These are phyloP conservation scores for Lipomyces sp. DNA, from an alignment of 805 yeast genomes.

Conservation along the genomic window DNA sequence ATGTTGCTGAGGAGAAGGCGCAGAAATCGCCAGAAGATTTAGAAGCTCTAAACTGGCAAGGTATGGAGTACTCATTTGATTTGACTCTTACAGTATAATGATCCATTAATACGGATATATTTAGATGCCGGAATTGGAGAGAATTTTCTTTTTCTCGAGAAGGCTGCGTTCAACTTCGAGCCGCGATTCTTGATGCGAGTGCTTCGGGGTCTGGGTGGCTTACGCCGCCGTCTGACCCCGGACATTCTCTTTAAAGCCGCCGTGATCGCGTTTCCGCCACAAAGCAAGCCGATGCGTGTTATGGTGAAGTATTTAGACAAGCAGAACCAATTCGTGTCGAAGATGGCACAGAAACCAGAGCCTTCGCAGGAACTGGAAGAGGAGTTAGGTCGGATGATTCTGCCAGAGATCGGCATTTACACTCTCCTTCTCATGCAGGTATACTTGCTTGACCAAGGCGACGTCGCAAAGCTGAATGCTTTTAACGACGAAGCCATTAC, in stretches of 20 bases:
- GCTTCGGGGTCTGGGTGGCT: conserved; percentile 72
- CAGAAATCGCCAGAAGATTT: conserved; percentile 19
- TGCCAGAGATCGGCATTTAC: conserved; percentile 79
- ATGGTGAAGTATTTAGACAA: conserved; percentile 15
- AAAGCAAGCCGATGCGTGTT: conserved; percentile 7
- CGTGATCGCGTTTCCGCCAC: conserved; percentile 51
- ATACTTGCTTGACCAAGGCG: conserved; percentile 62
- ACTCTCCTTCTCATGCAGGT: conserved; percentile 76
- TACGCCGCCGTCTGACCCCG: conserved; percentile 62
- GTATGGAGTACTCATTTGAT: too few species aligned
- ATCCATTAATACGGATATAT: background rate
- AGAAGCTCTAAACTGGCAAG: conserved; percentile 19
- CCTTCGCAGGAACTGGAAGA: too few species aligned
- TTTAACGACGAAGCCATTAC: conserved; percentile 54
- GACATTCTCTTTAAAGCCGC: conserved; percentile 56
- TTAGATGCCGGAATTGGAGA: conserved; percentile 32
- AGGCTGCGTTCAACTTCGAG: conserved; percentile 71
- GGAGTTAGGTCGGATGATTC: too few species aligned
- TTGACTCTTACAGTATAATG: too few species aligned
- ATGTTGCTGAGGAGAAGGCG: conserved; percentile 1
- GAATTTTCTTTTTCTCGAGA: conserved; percentile 49
- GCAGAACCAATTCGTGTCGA: conserved; percentile 2
- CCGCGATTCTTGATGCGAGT: conserved; percentile 84
- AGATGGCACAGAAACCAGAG: conserved; percentile 16
- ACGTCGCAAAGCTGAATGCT: conserved; percentile 47